Base-by-base conservation (phyloP, 1,284 basidiomycete species). In the Papiliotrema flavescens region DNA sequence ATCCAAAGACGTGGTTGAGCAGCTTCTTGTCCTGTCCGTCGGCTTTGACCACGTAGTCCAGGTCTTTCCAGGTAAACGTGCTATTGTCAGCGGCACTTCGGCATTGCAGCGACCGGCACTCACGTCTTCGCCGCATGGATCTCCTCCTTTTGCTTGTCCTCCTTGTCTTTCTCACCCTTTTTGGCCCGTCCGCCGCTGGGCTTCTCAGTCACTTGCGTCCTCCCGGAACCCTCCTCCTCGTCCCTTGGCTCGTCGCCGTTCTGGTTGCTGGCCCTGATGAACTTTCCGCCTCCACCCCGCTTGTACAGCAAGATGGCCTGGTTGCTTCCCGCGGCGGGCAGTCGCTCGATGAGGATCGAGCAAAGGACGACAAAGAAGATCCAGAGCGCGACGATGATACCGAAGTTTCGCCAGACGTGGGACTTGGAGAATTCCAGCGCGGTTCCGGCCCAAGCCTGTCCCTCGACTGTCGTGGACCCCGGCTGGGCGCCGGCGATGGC, bases 1-100 rank as follows among this genome's bases (percentile, higher is more conserved):
- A 81, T 0, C 81, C 81, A 37, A 70, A 78, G 17, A 82, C 76
- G 34, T 77, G 68, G 62, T 80, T 70, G 45, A 82, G 76, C 9
- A 82, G 64, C 36, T 72, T 66, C 35, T 68, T 65, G 11, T 76
- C 65, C 26, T 76, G 72, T 22, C 72, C 76, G 32, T 71, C 65
- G 26, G 76, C 74, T 32, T 73, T 70, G 1, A 80, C 79, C 34
- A 66, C 72, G 65, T 81, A 81, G 11, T 59, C 66, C 20, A 81
- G 65, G 53, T 79, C 65, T 59, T 75, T 70, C 76, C 79, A 81
- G 15, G 73, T 80, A 64, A 77, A 80, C 3, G 56, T 51, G 6
- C 56, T 62, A 41, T 7, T 6, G 32, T 42, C 9, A 42, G 49
- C 23, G 23, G 5, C 14, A 36, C n/a, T 13, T 22, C 32, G 7